Evolutionary conservation across 1,139 yeast species (phyloP).

Genomic region (Pichia sp.): DNA sequence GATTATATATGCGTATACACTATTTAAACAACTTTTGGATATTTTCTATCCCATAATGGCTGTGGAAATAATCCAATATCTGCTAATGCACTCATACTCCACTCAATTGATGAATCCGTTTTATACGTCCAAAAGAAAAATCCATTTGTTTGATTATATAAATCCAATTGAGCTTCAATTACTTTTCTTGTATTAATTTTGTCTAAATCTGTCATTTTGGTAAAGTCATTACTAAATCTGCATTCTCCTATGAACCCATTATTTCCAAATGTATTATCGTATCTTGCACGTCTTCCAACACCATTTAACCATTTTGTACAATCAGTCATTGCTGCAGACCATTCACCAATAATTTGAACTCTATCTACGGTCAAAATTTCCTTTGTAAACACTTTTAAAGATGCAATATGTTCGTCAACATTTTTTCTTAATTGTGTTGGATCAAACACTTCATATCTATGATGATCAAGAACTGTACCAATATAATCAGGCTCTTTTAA

Average conservation of each 20-base stretch:
- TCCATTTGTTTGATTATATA: conserved; percentile 66
- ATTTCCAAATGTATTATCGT: conserved; percentile 58
- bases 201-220: conserved; percentile 56
- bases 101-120: conserved; percentile 77
- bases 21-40: conserved; percentile 36
- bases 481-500: conserved; percentile 32
- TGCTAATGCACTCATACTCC: conserved; percentile 68
- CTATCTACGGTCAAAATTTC: conserved; percentile 41
- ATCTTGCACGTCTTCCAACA: conserved; percentile 82
- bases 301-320: conserved; percentile 92
- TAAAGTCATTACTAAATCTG: conserved; percentile 46
- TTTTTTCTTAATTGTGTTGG: conserved; percentile 49
- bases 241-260: conserved; percentile 55
- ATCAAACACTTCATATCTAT: conserved; percentile 83
- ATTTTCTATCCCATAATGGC: conserved; percentile 60
- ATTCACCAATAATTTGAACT: conserved; percentile 77
- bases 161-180: conserved; percentile 87
- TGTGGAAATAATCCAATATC: conserved; percentile 65
- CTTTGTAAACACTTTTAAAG: conserved; percentile 24
- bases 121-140: conserved; percentile 95
- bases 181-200: conserved; percentile 56
- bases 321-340: conserved; percentile 43
- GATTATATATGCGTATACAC: not conserved
- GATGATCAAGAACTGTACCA: conserved; percentile 81
- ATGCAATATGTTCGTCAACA: conserved; percentile 59